phyloP scores from a whole-genome alignment of 1,284 basidiomycete species.

The Neotropicomus parvogracilis region DNA sequence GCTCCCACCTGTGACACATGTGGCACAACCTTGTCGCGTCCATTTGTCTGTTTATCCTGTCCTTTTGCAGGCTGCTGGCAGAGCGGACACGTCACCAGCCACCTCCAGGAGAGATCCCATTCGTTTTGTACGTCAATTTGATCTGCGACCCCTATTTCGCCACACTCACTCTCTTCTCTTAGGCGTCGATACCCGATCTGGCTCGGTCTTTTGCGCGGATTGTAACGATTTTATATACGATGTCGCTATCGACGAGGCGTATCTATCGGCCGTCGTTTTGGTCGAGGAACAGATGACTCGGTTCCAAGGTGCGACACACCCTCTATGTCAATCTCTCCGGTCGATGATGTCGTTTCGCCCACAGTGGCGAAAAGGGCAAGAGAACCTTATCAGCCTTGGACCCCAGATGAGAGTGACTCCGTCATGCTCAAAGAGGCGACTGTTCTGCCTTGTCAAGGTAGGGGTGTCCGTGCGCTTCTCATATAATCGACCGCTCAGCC shows the following conservation, averaged over 20 bases:
- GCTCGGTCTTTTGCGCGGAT: conserved; percentile 53
- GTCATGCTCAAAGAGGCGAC: conserved; percentile 35
- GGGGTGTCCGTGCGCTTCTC: background rate
- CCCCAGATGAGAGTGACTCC: conserved; percentile 37
- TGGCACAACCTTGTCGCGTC: conserved; percentile 54
- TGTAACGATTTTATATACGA: conserved; percentile 62
- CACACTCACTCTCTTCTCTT: conserved; percentile 12
- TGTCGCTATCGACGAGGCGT: conserved; percentile 39
- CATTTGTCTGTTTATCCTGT: conserved; percentile 80
- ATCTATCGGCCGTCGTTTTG: conserved; percentile 37
- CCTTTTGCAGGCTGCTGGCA: conserved; percentile 72
- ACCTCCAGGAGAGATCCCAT: conserved; percentile 58
- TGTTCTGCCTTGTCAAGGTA: conserved; percentile 63
- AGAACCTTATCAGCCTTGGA: conserved; percentile 47
- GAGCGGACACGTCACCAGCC: conserved; percentile 51
- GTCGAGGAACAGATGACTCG: conserved; percentile 51
- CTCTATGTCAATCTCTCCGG: background rate
- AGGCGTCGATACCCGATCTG: conserved; percentile 59
- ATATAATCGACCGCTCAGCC: conserved; percentile 3
- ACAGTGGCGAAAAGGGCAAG: conserved; percentile 40
- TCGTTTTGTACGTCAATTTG: conserved; percentile 58
- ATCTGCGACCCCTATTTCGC: background rate
- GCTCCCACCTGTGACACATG: conserved; percentile 67
- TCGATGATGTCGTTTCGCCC: conserved; percentile 1
- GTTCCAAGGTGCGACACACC: conserved; percentile 39